Evolutionary conservation across 176 grass and related monocot genomes (phyloP).

Genomic region (Hyparrhenia diplandra): DNA sequence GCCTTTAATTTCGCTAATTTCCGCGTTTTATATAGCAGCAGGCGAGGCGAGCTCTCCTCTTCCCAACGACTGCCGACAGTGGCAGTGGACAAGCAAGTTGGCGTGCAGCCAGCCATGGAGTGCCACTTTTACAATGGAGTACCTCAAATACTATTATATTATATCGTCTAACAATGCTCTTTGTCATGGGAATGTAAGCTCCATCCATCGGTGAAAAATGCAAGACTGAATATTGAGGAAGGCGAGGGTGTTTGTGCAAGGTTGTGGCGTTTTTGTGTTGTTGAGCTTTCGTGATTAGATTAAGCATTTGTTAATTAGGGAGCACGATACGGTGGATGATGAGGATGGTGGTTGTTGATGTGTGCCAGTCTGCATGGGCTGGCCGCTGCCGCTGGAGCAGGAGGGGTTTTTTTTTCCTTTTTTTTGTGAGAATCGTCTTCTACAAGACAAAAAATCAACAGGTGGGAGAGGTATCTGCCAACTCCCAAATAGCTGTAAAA

Average conservation of each 20-base stretch:
- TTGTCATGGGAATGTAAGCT: background rate
- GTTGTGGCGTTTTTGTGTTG: background rate
- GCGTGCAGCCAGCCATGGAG: background rate
- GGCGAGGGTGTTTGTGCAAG: background rate
- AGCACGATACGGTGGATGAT: conserved; percentile 25
- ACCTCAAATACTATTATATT: accelerated
- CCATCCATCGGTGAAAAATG: accelerated
- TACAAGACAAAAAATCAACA: conserved; percentile 23
- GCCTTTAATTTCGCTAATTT: conserved; percentile 31
- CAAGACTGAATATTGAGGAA: background rate
- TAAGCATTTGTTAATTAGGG: conserved; percentile 28
- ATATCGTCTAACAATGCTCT: background rate
- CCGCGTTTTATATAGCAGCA: background rate
- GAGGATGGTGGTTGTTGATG: conserved; percentile 52
- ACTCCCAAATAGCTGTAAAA: conserved; percentile 39
- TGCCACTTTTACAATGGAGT: background rate
- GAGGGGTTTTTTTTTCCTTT: background rate
- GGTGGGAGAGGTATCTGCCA: conserved; percentile 39
- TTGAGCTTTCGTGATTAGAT: conserved; percentile 10
- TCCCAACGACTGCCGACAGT: conserved; percentile 49
- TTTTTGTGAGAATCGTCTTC: background rate
- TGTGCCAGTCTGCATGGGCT: conserved; percentile 59
- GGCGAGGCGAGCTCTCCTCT: background rate
- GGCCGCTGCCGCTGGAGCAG: background rate
- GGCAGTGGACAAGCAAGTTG: conserved; percentile 9